phyloP scores from a whole-genome alignment of 306 rosid species.

The Quercus bicolor region DNA sequence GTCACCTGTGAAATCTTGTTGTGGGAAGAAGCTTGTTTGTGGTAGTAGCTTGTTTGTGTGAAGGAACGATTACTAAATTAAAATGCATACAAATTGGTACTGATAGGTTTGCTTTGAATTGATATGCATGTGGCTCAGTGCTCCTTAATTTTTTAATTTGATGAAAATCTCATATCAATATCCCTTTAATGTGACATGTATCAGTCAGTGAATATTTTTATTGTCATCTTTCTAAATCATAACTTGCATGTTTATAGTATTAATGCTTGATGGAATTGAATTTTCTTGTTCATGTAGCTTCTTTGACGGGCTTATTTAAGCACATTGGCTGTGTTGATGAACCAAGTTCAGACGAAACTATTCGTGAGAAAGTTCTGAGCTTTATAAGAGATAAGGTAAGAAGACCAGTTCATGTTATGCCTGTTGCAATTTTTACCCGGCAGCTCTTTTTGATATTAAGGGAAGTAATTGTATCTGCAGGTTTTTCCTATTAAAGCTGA shows the following conservation, averaged over 20 bases:
- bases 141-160: background rate
- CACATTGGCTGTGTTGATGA: constrained; percentile 81
- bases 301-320: constrained; percentile 91
- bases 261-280: background rate
- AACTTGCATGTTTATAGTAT: background rate
- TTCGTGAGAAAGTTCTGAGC: constrained; percentile 85
- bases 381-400: constrained; percentile 90
- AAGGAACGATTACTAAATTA: background rate
- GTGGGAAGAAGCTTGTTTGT: background rate
- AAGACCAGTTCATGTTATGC: background rate
- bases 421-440: constrained; percentile 7
- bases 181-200: background rate
- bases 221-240: background rate
- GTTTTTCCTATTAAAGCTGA: constrained; percentile 86
- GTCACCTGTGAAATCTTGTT: background rate
- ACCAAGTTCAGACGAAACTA: constrained; percentile 62
- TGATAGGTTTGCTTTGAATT: background rate
- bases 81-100: background rate
- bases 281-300: constrained; percentile 59
- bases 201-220: background rate
- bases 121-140: background rate
- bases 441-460: constrained; percentile 3
- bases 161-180: background rate
- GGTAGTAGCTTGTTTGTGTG: background rate
- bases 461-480: constrained; percentile 38